Percentiles rank a stretch among this genome's conserved stretches.
Conservation (phyloP, 2,329 filamentous ascomycete species). For the Beauveria rudraprayagi region DNA sequence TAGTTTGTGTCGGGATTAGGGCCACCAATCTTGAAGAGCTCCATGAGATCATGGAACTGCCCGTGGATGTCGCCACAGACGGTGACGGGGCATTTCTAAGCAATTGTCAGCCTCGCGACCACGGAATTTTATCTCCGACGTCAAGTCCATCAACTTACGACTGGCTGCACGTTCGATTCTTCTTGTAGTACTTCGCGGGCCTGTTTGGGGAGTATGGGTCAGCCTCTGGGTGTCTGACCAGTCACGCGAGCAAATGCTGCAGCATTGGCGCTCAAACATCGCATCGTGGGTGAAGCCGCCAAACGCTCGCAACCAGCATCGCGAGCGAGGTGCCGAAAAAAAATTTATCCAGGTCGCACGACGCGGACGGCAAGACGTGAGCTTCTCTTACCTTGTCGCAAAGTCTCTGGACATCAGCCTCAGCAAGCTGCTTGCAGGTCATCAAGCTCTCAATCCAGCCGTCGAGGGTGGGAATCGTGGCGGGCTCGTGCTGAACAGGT, state of each 20-base stretch:
- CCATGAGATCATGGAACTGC: slow-evolving; percentile 97
- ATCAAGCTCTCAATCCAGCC: slow-evolving; percentile 99
- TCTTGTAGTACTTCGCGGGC: slow-evolving; percentile 94
- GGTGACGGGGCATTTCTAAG: slow-evolving; percentile 92
- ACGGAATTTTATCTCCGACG: not conserved
- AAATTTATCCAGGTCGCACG: not conserved
- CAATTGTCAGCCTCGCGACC: not conserved
- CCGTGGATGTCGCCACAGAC: slow-evolving; percentile 99
- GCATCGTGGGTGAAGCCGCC: slow-evolving; percentile 9
- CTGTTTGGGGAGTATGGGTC: slow-evolving; percentile 35
- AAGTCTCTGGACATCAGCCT: slow-evolving; percentile 88
- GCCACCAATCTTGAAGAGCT: slow-evolving; percentile 97
- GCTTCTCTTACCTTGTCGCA: slow-evolving; percentile 75
- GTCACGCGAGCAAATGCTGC: slow-evolving; percentile 24
- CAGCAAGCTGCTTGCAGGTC: slow-evolving; percentile 95
- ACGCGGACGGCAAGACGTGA: not conserved
- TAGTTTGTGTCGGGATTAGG: slow-evolving; percentile 98
- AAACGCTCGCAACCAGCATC: not conserved
- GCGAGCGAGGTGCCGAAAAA: not conserved
- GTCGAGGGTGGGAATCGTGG: slow-evolving; percentile 86
- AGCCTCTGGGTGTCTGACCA: slow-evolving; percentile 4
- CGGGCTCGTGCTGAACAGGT: slow-evolving; percentile 65
- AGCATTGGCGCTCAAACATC: slow-evolving; percentile 13
- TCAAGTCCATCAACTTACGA: slow-evolving; percentile 55
- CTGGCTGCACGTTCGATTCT: slow-evolving; percentile 97